These are phyloP conservation scores for Perkinsus olseni DNA, from an alignment of 169 alveolate genomes.

Conservation along the genomic window DNA sequence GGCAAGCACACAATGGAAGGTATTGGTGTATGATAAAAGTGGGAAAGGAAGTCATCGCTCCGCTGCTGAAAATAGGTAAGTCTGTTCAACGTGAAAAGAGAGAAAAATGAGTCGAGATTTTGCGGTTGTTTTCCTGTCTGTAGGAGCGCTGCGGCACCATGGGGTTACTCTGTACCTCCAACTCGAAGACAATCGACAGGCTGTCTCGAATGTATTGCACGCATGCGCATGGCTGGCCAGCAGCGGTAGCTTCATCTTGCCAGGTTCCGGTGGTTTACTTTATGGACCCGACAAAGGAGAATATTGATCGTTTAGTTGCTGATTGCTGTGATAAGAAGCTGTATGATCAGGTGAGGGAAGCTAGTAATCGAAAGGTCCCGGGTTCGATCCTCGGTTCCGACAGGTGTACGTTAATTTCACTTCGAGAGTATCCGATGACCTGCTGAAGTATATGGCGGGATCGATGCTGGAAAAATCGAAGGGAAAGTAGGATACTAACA, in stretches of 20 bases:
- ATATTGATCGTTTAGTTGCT: slow-evolving; percentile 29
- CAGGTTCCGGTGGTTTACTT: slow-evolving; percentile 43
- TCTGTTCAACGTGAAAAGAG: too few relatives aligned
- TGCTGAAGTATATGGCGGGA: slow-evolving; percentile 11
- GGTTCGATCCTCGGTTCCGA: neutral
- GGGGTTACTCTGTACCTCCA: slow-evolving; percentile 38
- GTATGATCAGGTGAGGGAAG: neutral
- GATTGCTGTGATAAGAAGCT: slow-evolving; percentile 17
- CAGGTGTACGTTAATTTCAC: slow-evolving; percentile 18
- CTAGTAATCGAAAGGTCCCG: neutral
- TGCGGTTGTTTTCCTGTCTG: neutral
- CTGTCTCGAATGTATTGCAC: neutral
- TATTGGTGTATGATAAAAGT: slow-evolving; percentile 31
- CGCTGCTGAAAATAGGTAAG: slow-evolving; percentile 34
- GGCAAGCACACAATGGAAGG: slow-evolving; percentile 25
- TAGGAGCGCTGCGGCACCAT: slow-evolving; percentile 35
- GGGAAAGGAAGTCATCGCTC: slow-evolving; percentile 39
- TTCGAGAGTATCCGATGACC: slow-evolving; percentile 26
- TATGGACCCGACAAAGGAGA: slow-evolving; percentile 39
- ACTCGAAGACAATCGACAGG: slow-evolving; percentile 24
- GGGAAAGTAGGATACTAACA: neutral
- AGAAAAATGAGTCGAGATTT: too few relatives aligned
- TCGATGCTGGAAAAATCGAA: neutral
- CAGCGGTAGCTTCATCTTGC: neutral
- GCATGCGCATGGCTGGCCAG: neutral